phyloP scores from a whole-genome alignment of 805 yeast genomes.

The Myxozyma neotropica region DNA sequence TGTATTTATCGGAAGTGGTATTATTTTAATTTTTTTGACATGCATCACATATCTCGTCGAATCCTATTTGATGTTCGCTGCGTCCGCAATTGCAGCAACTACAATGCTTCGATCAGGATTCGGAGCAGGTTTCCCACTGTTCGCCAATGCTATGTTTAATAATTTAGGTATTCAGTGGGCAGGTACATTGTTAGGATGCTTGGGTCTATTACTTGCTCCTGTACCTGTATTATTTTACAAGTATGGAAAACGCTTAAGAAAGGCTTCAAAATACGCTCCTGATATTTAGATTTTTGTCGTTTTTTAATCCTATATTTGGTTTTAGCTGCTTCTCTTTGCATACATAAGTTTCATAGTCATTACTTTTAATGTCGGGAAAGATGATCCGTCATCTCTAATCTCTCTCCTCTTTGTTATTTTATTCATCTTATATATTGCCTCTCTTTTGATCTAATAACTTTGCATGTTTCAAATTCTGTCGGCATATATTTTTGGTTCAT shows the following conservation, averaged over 20 bases:
- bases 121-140: constrained; percentile 73
- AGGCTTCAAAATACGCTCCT: constrained; percentile 29
- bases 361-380: too few relatives aligned
- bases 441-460: too few relatives aligned
- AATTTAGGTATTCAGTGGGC: constrained; percentile 78
- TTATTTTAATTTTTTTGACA: constrained; percentile 64
- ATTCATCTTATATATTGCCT: too few relatives aligned
- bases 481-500: too few relatives aligned
- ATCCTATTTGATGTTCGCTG: constrained; percentile 65
- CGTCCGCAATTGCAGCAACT: constrained; percentile 76
- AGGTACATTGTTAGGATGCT: constrained; percentile 66
- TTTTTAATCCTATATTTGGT: background rate
- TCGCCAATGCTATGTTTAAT: constrained; percentile 69
- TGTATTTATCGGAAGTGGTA: constrained; percentile 61
- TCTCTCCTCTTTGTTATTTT: too few relatives aligned
- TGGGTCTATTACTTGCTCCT: constrained; percentile 59
- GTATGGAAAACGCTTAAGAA: constrained; percentile 52
- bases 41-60: constrained; percentile 68
- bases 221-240: constrained; percentile 68
- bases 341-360: background rate
- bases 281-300: background rate
- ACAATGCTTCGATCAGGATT: constrained; percentile 67
- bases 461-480: too few relatives aligned
- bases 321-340: background rate
- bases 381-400: too few relatives aligned